Evolutionary conservation across 805 yeast species (phyloP), one percentile per base, ranked within the genome.

Genomic region (Metschnikowia anglica): DNA sequence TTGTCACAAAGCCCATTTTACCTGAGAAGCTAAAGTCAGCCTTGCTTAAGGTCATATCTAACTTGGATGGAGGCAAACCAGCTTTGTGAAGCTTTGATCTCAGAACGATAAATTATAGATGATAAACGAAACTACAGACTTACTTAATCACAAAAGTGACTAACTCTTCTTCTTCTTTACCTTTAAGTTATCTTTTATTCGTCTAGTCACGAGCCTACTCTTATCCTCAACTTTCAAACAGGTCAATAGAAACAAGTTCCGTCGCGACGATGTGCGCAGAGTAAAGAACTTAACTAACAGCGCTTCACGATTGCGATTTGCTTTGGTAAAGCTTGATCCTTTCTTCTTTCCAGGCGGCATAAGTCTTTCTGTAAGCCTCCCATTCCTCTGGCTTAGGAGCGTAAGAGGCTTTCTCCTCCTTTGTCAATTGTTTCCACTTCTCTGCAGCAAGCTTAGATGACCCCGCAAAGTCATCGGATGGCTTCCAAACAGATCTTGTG

Each of bases 1-100:
- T 75, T 47, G 60, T 77, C 2, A 69, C 79, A 27, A 77, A 77
- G 48, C 83, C 82, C 1, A 68, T 77, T 28, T 51, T 76, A 9
- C 83, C 81, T 0, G 62, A 62, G 15, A 72, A 65, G 33, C 55
- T 77, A 43, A 66, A 57, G 29, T 52, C 63, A 21, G 75, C 72
- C 28, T 56, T 74, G 27, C 25, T 32, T 11, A 47, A 39, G 20
- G 55, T 51, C 3, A 48, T 46, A 11, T 18, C 37, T n/a, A 38
- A 38, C 35, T 23, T 37, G 16, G 40, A 34, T 26, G 21, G 15
- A 13, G 17, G 15, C 24, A 21, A 29, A 18, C 6, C 17, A 10
- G 7, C 17, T 13, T 11, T 12, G 10, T 28, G 28, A 15, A n/a
- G 4, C 18, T 10, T 18, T 17, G 5, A 18, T 9, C 29, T 13